phyloP scores from a whole-genome alignment of 78 protist species.

The Planoprotostelium fungivorum region DNA sequence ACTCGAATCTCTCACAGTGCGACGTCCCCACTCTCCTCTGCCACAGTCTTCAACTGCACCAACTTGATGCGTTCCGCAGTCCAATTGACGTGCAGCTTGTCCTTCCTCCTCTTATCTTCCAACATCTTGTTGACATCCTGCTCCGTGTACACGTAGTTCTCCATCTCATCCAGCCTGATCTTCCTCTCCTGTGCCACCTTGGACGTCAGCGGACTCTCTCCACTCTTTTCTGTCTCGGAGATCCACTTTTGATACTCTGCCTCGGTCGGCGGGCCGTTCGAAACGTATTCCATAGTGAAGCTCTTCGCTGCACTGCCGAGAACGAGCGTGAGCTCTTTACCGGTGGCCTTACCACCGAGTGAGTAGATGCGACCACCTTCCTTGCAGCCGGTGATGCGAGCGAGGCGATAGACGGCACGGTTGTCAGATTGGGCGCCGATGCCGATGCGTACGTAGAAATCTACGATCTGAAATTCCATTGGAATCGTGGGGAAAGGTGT shows the following conservation, averaged over 20 bases:
- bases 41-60: neutral
- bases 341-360: neutral
- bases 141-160: neutral
- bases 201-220: neutral
- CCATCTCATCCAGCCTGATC: neutral
- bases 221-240: neutral
- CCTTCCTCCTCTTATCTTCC: neutral
- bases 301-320: neutral
- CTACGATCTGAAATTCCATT: neutral
- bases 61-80: neutral
- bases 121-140: neutral
- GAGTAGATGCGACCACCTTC: too few relatives aligned
- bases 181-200: neutral
- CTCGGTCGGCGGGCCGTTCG: neutral
- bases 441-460: neutral
- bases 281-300: neutral
- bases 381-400: too few relatives aligned
- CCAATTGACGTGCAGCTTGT: neutral
- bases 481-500: neutral
- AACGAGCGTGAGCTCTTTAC: neutral
- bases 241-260: neutral
- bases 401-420: too few relatives aligned
- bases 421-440: neutral
- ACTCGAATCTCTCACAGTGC: neutral
- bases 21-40: neutral